A percentile compares a stretch with the other conserved stretches of the same genome.
Conservation (phyloP, 495 filamentous ascomycete species). For the Aspergillus sclerotioniger region DNA sequence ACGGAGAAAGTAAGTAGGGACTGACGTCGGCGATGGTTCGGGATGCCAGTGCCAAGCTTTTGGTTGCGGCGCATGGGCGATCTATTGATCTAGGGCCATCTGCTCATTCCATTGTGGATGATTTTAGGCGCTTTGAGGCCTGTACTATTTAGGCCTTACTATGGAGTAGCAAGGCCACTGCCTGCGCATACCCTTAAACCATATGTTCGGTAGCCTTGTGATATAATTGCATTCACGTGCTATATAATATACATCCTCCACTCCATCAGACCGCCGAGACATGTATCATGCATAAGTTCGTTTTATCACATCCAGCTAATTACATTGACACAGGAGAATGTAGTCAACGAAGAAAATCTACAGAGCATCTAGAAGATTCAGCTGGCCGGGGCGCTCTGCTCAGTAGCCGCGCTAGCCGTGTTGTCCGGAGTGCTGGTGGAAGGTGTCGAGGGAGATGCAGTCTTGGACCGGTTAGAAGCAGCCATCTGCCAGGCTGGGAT, state of each 20-base stretch:
- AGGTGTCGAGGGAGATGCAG: conserved; percentile 31
- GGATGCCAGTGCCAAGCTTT: conserved; percentile 10
- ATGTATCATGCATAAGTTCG: not conserved
- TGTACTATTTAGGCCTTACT: no score
- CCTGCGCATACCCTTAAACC: no score
- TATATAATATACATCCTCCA: no score
- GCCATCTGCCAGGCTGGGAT: conserved; percentile 93
- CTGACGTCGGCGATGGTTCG: not conserved
- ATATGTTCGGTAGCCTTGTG: no score
- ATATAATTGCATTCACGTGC: no score
- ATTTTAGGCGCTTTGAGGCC: no score
- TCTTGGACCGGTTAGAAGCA: conserved; percentile 59
- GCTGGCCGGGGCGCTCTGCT: conserved; percentile 33
- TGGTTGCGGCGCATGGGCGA: not conserved
- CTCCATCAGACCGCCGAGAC: no score
- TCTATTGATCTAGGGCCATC: no score
- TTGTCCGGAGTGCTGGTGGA: conserved; percentile 21
- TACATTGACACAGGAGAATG: conserved; percentile 11
- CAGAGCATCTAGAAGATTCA: conserved; percentile 12
- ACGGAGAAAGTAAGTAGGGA: not conserved
- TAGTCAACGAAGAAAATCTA: not conserved
- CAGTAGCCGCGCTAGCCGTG: conserved; percentile 18
- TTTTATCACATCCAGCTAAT: conserved; percentile 1
- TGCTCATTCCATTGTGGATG: no score
- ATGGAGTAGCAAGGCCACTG: no score